Evolutionary conservation across 352 stramenopile genomes (phyloP).

Genomic region (Phytophthora uliginosa): DNA sequence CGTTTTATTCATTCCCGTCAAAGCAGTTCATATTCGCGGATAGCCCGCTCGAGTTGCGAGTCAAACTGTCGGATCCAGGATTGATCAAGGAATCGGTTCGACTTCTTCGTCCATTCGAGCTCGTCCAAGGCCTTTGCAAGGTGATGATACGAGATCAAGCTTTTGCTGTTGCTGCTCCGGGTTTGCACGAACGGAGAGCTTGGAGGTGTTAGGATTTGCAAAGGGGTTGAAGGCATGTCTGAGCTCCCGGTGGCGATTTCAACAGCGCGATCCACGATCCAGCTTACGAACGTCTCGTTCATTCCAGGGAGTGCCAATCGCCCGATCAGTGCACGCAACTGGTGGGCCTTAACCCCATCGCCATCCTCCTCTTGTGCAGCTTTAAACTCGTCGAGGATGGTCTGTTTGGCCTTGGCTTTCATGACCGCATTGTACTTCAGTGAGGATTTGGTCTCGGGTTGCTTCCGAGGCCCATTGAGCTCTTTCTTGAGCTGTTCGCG

Average conservation of each 20-base stretch:
- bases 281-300: slow-evolving; percentile 56
- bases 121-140: slow-evolving; percentile 68
- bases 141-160: slow-evolving; percentile 55
- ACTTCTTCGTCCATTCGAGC: slow-evolving; percentile 70
- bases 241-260: slow-evolving; percentile 19
- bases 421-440: slow-evolving; percentile 42
- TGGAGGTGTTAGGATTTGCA: slow-evolving; percentile 5
- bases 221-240: neutral
- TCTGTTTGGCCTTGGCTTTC: slow-evolving; percentile 60
- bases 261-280: slow-evolving; percentile 51
- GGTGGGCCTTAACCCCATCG: slow-evolving; percentile 45
- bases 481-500: slow-evolving; percentile 82
- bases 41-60: slow-evolving; percentile 77
- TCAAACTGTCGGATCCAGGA: slow-evolving; percentile 88
- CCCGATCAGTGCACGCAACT: slow-evolving; percentile 58
- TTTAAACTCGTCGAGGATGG: slow-evolving; percentile 79
- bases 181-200: slow-evolving; percentile 16
- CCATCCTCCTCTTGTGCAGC: slow-evolving; percentile 46
- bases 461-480: slow-evolving; percentile 52
- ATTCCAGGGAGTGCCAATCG: slow-evolving; percentile 63
- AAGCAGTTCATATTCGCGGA: slow-evolving; percentile 78
- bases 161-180: slow-evolving; percentile 15
- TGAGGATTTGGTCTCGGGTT: slow-evolving; percentile 45
- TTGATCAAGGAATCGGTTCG: slow-evolving; percentile 84
- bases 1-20: slow-evolving; percentile 31